Conservation (phyloP, 352 stramenopile genomes). For the Pythium volutum region DNA sequence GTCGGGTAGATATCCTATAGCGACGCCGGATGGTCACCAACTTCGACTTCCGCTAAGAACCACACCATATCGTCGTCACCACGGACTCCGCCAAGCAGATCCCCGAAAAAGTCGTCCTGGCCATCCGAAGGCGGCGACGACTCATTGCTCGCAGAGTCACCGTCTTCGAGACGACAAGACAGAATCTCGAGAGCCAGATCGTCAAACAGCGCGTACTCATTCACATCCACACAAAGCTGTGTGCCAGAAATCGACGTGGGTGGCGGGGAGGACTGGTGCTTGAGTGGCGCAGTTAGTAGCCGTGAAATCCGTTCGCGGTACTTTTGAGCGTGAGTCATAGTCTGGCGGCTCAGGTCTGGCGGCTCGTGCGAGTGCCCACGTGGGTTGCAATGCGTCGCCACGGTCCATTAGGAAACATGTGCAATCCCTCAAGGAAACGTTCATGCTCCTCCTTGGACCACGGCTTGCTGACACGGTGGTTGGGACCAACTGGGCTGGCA, state of each 20-base stretch:
- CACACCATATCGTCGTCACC: conserved; percentile 1
- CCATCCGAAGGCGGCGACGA: neutral
- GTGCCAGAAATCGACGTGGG: neutral
- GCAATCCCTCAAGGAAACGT: conserved; percentile 42
- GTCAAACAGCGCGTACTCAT: neutral
- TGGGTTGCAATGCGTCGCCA: conserved; percentile 46
- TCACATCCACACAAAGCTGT: too few relatives aligned
- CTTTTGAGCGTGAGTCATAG: conserved; percentile 60
- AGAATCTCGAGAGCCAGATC: conserved; percentile 11
- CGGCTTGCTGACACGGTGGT: conserved; percentile 6
- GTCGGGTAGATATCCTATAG: too few relatives aligned
- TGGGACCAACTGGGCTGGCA: neutral
- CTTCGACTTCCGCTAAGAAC: conserved; percentile 1
- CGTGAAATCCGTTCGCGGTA: conserved; percentile 52
- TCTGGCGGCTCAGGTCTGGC: conserved; percentile 48
- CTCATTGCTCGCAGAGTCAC: neutral
- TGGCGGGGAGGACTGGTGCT: neutral
- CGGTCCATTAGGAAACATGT: conserved; percentile 41
- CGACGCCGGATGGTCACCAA: conserved; percentile 6
- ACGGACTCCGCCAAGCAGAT: neutral
- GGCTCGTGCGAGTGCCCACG: conserved; percentile 42
- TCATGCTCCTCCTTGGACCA: conserved; percentile 53
- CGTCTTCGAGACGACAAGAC: conserved; percentile 2
- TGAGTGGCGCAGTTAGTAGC: neutral
- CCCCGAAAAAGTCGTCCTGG: conserved; percentile 2